These are phyloP conservation scores for Isochrysis galbana DNA, from an alignment of 78 protist genomes.

Conservation along the genomic window DNA sequence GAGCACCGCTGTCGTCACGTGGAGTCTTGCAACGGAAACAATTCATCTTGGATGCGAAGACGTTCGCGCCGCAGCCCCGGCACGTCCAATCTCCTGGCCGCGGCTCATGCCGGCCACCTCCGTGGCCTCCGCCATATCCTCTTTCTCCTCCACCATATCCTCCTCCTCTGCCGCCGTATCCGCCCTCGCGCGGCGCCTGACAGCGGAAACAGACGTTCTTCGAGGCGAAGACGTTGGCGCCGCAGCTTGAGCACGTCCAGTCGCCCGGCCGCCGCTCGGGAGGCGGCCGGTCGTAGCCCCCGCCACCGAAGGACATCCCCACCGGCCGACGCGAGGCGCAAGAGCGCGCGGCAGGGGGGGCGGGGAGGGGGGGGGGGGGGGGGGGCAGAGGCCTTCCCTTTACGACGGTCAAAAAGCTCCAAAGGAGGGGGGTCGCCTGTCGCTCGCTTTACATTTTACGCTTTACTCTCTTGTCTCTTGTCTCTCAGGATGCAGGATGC, in stretches of 20 bases:
- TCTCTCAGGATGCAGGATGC: too few relatives aligned
- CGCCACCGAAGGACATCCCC: too few relatives aligned
- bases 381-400: too few relatives aligned
- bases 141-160: not conserved
- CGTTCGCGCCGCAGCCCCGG: slow-evolving; percentile 20
- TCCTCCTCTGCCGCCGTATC: not conserved
- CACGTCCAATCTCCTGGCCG: slow-evolving; percentile 38
- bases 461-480: too few relatives aligned
- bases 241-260: slow-evolving; percentile 31
- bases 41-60: slow-evolving; percentile 21
- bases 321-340: too few relatives aligned
- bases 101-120: not conserved
- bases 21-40: slow-evolving; percentile 31
- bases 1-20: not conserved
- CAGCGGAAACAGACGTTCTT: slow-evolving; percentile 25
- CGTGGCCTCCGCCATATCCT: not conserved
- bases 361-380: too few relatives aligned
- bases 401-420: too few relatives aligned
- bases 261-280: slow-evolving; percentile 39
- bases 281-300: too few relatives aligned
- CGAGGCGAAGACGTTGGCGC: slow-evolving; percentile 31
- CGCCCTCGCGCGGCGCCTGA: slow-evolving; percentile 2
- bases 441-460: too few relatives aligned
- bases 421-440: too few relatives aligned
- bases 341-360: too few relatives aligned